Base-by-base conservation (phyloP, 305 asterid species). In the Fraxinus platypoda region DNA sequence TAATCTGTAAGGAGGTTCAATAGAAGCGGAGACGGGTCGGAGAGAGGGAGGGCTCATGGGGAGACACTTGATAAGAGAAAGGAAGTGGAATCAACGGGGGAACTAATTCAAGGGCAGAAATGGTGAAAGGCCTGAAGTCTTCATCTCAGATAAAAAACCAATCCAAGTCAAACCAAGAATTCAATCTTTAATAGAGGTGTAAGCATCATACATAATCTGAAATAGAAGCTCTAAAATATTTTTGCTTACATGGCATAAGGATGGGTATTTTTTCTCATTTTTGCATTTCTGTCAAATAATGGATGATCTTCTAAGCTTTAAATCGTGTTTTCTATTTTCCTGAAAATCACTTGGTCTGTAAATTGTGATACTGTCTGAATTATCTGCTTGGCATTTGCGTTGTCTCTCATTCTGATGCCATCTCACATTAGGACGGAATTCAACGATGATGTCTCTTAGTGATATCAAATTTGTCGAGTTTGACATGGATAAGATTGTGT, bases 391-490 rank as follows among this genome's bases (percentile, higher is more conserved):
- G 54, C 31, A 30, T 74, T 79, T 13, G 17, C 25, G 26, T 41
- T 23, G 43, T 71, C 77, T 57, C 71, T 46, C 64, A 25, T 26
- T 81, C 49, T 71, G 68, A 2, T 70, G 25, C 54, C 80, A 57
- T 78, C 73, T 52, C 78, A 13, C 57, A 72, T 11, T 73, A 33
- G 57, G 62, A 82, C 59, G 37, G n/a, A 21, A 80, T 79, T 75
- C 33, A 38, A 46, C 23, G 3, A 62, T 28, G 43, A 30, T 31
- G 19, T 54, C 34, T 71, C 57, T 21, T 66, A 9, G n/a, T 38
- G 83, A 37, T 34, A 70, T 59, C 57, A 31, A 52, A 74, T 34
- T 15, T 57, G 76, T 78, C 8, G 54, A 76, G 23, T 77, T 78
- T 78, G 77, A 59, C 66, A 64, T 82, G 83, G 78, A 30, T 57